Conservation (phyloP, 306 rosid genomes). For the Coriaria nepalensis region DNA sequence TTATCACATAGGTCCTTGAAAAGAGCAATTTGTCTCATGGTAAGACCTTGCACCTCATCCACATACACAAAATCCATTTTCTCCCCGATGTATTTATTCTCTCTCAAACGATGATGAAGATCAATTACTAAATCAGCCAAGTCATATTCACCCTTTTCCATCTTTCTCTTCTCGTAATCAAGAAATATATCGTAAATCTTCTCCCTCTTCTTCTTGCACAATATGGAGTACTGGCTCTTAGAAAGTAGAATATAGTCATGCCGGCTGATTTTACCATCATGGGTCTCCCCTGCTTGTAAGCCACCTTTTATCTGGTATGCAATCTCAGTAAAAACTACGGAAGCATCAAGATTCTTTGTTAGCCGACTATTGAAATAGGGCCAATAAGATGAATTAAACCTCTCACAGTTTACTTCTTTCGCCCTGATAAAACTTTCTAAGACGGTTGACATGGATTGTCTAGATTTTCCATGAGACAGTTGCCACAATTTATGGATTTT, state of each 20-base stretch:
- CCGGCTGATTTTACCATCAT: constrained; percentile 29
- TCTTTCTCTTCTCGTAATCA: constrained; percentile 44
- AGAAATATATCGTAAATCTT: constrained; percentile 35
- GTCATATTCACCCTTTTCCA: constrained; percentile 40
- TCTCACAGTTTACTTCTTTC: constrained; percentile 40
- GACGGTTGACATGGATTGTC: constrained; percentile 16
- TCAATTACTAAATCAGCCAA: constrained; percentile 53
- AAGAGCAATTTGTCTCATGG: constrained; percentile 50
- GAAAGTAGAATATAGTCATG: constrained; percentile 28
- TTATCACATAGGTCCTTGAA: constrained; percentile 20
- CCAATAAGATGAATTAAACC: constrained; percentile 44
- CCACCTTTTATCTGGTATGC: constrained; percentile 52
- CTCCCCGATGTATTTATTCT: constrained; percentile 27
- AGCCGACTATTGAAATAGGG: constrained; percentile 28
- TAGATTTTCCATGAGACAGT: constrained; percentile 9
- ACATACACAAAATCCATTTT: constrained; percentile 43
- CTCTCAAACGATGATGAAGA: constrained; percentile 32
- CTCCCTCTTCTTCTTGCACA: constrained; percentile 25
- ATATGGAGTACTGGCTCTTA: constrained; percentile 17
- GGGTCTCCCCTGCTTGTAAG: constrained; percentile 9
- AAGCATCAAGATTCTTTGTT: constrained; percentile 36
- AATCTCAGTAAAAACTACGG: constrained; percentile 44
- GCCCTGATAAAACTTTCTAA: constrained; percentile 28
- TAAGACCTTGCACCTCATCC: constrained; percentile 60
- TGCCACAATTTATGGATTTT: constrained; percentile 22